Conservation (phyloP, 768 basidiomycete species). For the Cystofilobasidium ferigula region DNA sequence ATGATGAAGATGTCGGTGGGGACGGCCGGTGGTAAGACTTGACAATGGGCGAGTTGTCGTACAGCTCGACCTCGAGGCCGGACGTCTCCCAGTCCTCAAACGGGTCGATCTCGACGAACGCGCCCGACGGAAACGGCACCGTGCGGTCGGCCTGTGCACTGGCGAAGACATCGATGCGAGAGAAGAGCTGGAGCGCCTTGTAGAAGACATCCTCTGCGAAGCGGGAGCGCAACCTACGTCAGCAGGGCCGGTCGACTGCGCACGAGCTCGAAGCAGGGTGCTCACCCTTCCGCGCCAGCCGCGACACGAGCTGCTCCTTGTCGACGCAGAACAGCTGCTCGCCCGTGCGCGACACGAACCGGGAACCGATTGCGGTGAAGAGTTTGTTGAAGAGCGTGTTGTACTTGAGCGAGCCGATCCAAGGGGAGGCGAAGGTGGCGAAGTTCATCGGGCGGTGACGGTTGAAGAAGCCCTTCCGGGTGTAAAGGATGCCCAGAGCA, state of each 20-base stretch:
- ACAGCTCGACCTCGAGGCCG: slow-evolving; percentile 53
- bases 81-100: slow-evolving; percentile 50
- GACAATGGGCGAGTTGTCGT: slow-evolving; percentile 45
- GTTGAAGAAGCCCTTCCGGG: slow-evolving; percentile 59
- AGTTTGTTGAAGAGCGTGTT: slow-evolving; percentile 56
- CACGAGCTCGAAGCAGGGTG: too few relatives aligned
- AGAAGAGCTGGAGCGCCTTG: slow-evolving; percentile 56
- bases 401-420: slow-evolving; percentile 56
- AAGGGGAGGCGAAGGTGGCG: slow-evolving; percentile 70
- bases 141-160: slow-evolving; percentile 50
- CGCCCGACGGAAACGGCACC: slow-evolving; percentile 70
- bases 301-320: slow-evolving; percentile 48
- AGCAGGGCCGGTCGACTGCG: too few relatives aligned
- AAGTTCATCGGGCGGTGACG: slow-evolving; percentile 64
- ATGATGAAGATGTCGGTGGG: slow-evolving; percentile 30
- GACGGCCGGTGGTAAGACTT: slow-evolving; percentile 47
- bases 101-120: slow-evolving; percentile 57
- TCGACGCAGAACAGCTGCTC: slow-evolving; percentile 66
- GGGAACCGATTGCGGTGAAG: slow-evolving; percentile 55
- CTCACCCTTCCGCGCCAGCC: slow-evolving; percentile 44
- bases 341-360: slow-evolving; percentile 64
- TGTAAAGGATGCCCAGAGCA: slow-evolving; percentile 45
- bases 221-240: slow-evolving; percentile 64
- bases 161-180: slow-evolving; percentile 63
- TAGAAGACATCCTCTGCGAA: slow-evolving; percentile 59